phyloP scores from a whole-genome alignment of 768 basidiomycete genomes.

The Asterophora lycoperdoides region DNA sequence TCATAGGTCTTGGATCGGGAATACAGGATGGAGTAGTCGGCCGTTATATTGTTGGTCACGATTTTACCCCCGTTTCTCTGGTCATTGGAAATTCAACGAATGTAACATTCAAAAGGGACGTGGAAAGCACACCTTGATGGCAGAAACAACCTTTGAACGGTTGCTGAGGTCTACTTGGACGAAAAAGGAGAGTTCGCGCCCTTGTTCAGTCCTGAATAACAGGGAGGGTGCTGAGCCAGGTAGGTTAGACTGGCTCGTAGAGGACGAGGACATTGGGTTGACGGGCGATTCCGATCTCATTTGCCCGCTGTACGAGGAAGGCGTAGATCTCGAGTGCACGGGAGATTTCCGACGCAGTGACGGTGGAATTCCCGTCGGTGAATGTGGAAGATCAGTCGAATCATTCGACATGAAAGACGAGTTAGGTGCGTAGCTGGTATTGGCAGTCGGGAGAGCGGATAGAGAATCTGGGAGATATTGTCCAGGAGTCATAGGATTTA shows the following conservation, averaged over 20 bases:
- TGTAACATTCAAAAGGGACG: neutral
- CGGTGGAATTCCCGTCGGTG: conserved; percentile 12
- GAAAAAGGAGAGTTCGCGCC: conserved; percentile 49
- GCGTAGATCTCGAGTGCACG: conserved; percentile 7
- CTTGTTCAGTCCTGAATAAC: conserved; percentile 38
- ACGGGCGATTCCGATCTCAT: conserved; percentile 11
- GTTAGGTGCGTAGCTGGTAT: neutral
- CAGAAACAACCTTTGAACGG: conserved; percentile 43
- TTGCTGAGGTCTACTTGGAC: conserved; percentile 65
- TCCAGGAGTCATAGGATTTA: neutral
- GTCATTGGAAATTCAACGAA: neutral
- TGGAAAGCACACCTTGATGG: conserved; percentile 52
- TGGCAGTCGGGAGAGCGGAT: neutral
- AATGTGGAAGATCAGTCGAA: conserved; percentile 3
- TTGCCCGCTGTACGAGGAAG: conserved; percentile 7
- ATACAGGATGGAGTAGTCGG: conserved; percentile 60
- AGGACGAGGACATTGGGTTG: conserved; percentile 3
- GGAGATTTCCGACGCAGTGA: conserved; percentile 17
- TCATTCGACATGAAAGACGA: neutral
- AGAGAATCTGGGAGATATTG: neutral
- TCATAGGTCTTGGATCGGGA: conserved; percentile 47
- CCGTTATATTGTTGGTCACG: conserved; percentile 44
- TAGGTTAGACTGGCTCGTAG: neutral
- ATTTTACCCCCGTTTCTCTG: conserved; percentile 70
- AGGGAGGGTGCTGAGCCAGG: conserved; percentile 9